phyloP scores from a whole-genome alignment of 805 yeast species.

The Candida schatavii region DNA sequence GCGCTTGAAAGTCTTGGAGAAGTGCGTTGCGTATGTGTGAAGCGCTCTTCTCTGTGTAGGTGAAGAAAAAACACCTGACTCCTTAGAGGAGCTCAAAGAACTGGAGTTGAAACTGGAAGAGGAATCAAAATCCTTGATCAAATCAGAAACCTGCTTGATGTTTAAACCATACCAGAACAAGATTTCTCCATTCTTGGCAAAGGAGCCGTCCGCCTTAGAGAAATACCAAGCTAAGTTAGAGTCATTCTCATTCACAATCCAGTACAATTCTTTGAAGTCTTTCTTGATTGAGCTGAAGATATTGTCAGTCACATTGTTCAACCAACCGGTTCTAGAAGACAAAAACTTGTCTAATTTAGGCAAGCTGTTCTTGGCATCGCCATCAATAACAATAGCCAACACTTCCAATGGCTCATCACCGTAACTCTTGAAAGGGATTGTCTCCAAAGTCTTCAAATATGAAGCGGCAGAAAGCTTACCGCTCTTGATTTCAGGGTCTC shows the following conservation, averaged over 20 bases:
- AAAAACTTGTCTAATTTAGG: slow-evolving; percentile 82
- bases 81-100: slow-evolving; percentile 35
- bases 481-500: slow-evolving; percentile 71
- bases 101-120: slow-evolving; percentile 25
- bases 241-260: slow-evolving; percentile 90
- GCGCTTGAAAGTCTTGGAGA: slow-evolving; percentile 2
- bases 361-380: slow-evolving; percentile 43
- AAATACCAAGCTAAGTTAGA: slow-evolving; percentile 90
- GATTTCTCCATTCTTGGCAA: slow-evolving; percentile 81
- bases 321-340: slow-evolving; percentile 91
- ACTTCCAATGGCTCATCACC: slow-evolving; percentile 97
- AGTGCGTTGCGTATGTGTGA: slow-evolving; percentile 30
- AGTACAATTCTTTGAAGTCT: slow-evolving; percentile 71
- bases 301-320: slow-evolving; percentile 94
- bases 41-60: slow-evolving; percentile 52
- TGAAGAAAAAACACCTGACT: slow-evolving; percentile 47
- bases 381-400: slow-evolving; percentile 69
- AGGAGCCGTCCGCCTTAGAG: slow-evolving; percentile 90
- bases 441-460: slow-evolving; percentile 71
- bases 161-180: slow-evolving; percentile 94
- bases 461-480: slow-evolving; percentile 76
- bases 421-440: slow-evolving; percentile 64
- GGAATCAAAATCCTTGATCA: slow-evolving; percentile 53
- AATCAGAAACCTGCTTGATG: slow-evolving; percentile 56
- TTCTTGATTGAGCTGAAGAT: slow-evolving; percentile 78